Percentiles rank a stretch among this genome's conserved stretches.
These are phyloP conservation scores for Nemania sp. DNA, from an alignment of 2,329 filamentous ascomycete species.

Conservation along the genomic window DNA sequence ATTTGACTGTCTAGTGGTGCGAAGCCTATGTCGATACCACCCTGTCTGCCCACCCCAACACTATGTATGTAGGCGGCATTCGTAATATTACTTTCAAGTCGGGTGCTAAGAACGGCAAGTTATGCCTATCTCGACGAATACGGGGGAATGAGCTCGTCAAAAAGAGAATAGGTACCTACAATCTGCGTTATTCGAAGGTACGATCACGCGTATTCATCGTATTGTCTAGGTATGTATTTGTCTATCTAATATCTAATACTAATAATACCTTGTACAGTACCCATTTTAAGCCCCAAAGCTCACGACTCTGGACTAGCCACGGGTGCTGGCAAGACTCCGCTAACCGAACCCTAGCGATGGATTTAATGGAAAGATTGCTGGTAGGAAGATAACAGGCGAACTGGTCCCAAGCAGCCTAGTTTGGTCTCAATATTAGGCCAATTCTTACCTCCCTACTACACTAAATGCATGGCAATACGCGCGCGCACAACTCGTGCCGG, in stretches of 20 bases:
- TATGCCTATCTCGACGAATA: constrained; percentile 12
- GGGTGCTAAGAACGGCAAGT: not conserved
- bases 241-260: too few species aligned
- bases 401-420: constrained; percentile 7
- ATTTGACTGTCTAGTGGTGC: constrained; percentile 22
- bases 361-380: constrained; percentile 1
- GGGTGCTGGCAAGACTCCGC: constrained; percentile 7
- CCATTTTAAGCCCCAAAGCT: not conserved
- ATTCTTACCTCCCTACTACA: constrained; percentile 4
- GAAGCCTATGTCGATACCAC: constrained; percentile 24
- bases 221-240: too few species aligned
- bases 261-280: not conserved
- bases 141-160: not conserved
- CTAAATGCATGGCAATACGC: not conserved
- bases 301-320: constrained; percentile 20
- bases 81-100: constrained; percentile 14
- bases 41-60: constrained; percentile 16
- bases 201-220: constrained; percentile 1
- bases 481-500: constrained; percentile 32
- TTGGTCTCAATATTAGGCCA: constrained; percentile 25
- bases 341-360: constrained; percentile 6
- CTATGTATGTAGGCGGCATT: not conserved
- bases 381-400: constrained; percentile 11
- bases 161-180: not conserved
- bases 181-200: constrained; percentile 7